Base-by-base conservation (phyloP, 140 eudicot species). In the Erigeron philadelphicus region DNA sequence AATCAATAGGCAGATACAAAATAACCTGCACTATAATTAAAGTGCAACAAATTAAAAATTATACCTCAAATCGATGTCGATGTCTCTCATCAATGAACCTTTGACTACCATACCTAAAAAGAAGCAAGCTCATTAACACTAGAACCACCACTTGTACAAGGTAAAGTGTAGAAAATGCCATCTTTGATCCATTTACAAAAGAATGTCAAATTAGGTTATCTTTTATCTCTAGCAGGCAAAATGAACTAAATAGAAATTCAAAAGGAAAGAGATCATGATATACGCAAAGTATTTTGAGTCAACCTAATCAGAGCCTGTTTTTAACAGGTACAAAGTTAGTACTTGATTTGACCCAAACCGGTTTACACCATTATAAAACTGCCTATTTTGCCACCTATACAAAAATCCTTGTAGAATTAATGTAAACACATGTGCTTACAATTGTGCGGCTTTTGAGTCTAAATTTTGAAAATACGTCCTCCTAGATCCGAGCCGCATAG, bases 401-500 rank as follows among this genome's bases (percentile, higher is more conserved):
- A 2, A 3, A 47, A 72, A 48, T 15, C 16, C 42, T 8, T 4
- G 16, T 11, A 13, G 5, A 19, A 43, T 12, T n/a, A 18, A 5
- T 58, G 23, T 52, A 13, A 25, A 10, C 7, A 35, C 43, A 8
- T 47, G 42, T 60, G 56, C 99, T 84, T 81, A 94, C 99, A 94
- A 72, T 64, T 81, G 89, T 3, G 86, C 83, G 73, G 95, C 82
- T 86, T 81, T 94, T 75, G 88, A 85, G 47, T 81, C 82, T 12
- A 69, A 57, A 19, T 72, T 85, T 54, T 85, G 94, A 58, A 89
- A 87, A 75, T 79, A 87, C 42, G 99, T 94, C 73, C 91, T 87
- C 82, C 99, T 85, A 31, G 99, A 89, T 68, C 99, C 99, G n/a
- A 94, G 99, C 15, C 99, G 88, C 99, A 94, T 94, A 8, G 99